Base-by-base conservation (phyloP, 2,329 filamentous ascomycete genomes). In the Pleoardoris graminearum region DNA sequence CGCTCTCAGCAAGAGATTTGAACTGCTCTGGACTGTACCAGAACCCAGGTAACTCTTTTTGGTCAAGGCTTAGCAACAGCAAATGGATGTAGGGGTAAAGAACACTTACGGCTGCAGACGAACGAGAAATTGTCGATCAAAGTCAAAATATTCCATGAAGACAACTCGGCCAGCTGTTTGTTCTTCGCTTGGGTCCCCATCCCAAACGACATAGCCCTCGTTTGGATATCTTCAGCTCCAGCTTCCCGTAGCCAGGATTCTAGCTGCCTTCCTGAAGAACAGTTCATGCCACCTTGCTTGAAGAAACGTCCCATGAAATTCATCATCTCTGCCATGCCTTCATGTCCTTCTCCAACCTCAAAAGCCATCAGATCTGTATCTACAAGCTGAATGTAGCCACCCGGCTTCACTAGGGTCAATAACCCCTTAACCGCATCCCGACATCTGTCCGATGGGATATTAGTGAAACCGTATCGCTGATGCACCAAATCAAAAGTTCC, bases 311-410 rank as follows among this genome's bases (percentile, higher is more conserved):
- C 32, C 38, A 54, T 46, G 42, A 35, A 35, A 10, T 51, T 37
- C 48, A 51, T 51, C 16, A 54, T 29, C 19, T 12, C 29, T 1
- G 47, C n/a, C 48, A 54, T 54, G 23, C 52, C 52, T 10, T 16
- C 32, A 30, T 54, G 41, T 5, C 25, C 41, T 30, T 32, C 29
- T 3, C 51, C 39, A 16, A 37, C 16, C 7, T 50, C 48, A 19
- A 51, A 50, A 1, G 21, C 37, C 23, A 50, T 25, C 16, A 54
- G 17, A 25, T 51, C 36, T 6, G 25, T 22, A 27, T 54, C 48
- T 17, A 54, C 39, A 12, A 54, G 22, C 36, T 54, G 52, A 27
- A 54, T 51, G 29, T 51, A 54, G 1, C 47, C 52, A 2, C 52
- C 32, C 8, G 52, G 52, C 30, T 51, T 54, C 11, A 51, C 52